Base-by-base conservation (phyloP, 495 filamentous ascomycete species). In the Emericellopsis terricola region DNA sequence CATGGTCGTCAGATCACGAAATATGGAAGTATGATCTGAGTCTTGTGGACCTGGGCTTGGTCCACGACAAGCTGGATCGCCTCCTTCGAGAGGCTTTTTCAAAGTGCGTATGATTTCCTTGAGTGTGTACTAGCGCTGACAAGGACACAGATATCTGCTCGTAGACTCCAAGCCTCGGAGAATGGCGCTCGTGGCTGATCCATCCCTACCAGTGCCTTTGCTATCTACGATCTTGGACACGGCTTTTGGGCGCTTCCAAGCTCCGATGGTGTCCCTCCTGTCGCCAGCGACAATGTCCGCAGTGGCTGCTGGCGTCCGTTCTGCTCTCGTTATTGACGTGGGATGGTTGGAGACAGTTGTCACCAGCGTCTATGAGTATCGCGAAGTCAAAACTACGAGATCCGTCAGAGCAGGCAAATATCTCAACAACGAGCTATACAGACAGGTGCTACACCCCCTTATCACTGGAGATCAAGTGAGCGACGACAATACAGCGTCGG, bases 281-380 rank as follows among this genome's bases (percentile, higher is more conserved):
- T 77, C 81, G 1, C 68, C 73, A 4, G 71, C 85, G 1, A 59
- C 81, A 9, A 71, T 84, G 52, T 50, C 71, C 7, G 61, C 73
- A n/a, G 69, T 81, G 3, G 78, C 75, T 20, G 83, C 84, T 7
- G 89, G 89, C 3, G 59, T 85, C 33, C 76, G 89, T 9, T 74
- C 80, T 13, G 79, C 73, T 2, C 51, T 96, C 16, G 69, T 94
- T 3, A 65, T 96, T 8, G 85, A 96, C 48, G 60, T 97, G 23
- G 87, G 87, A 36, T 96, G 89, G 89, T 66, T 68, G 27, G 91
- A 94, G 49, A 87, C 82, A 0, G 68, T 75, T 0, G 66, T 84
- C 10, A 89, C 80, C 0, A 71, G 70, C 2, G 62, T 96, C 15
- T 94, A 81, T 46, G 91, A 97, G 50, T 91, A 86, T 39, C 68